Evolutionary conservation across 139 green algal genomes (phyloP).

Genomic region (Auxenochlorella pyrenoidosa): DNA sequence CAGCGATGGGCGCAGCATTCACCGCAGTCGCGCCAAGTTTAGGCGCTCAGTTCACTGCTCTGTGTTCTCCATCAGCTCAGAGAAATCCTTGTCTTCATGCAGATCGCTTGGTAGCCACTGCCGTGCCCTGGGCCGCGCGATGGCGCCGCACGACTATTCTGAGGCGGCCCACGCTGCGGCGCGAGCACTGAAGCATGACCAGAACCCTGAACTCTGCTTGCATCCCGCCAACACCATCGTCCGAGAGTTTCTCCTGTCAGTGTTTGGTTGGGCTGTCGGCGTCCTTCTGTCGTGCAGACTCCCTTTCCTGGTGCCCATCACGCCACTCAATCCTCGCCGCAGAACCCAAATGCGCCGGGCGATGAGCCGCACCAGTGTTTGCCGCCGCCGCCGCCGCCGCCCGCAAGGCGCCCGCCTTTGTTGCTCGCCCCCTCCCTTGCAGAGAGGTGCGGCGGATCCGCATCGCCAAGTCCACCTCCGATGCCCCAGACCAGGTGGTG

Average conservation of each 20-base stretch:
- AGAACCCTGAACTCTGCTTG: not conserved
- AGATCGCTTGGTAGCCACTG: not conserved
- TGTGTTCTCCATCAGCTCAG: not conserved
- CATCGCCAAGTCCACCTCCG: not conserved
- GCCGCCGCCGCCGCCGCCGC: not conserved
- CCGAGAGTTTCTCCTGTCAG: conserved; percentile 34
- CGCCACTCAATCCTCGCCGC: no score
- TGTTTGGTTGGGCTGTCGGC: not conserved
- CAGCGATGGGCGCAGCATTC: no score
- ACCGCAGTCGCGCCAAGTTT: no score
- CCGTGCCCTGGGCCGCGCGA: not conserved
- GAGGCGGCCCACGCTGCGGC: conserved; percentile 11
- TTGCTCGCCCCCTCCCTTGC: not conserved
- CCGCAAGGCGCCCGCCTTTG: not conserved
- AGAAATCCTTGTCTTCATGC: not conserved
- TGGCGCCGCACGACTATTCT: not conserved
- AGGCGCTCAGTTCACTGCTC: not conserved
- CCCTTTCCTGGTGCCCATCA: not conserved
- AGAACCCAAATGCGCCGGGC: no score
- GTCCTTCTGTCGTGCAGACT: not conserved
- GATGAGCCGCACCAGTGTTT: not conserved
- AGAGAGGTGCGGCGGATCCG: conserved; percentile 23
- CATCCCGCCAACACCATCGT: conserved; percentile 26
- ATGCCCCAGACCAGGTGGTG: conserved; percentile 3
- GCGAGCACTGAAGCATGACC: not conserved